These are phyloP conservation scores for Scortechinia acanthostroma DNA, from an alignment of 2,329 filamentous ascomycete genomes.

Conservation along the genomic window DNA sequence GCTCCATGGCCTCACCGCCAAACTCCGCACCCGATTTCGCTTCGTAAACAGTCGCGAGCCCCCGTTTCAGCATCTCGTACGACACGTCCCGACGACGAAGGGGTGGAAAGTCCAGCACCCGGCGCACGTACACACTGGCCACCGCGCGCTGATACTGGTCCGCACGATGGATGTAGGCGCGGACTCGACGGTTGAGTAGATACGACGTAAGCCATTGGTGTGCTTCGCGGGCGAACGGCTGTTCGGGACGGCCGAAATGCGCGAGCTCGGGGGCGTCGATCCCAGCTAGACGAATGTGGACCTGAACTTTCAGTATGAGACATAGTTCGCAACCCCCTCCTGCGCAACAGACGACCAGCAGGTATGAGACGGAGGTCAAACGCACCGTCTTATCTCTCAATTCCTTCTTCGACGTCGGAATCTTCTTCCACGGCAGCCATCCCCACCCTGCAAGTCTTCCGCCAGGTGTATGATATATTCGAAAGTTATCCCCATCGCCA, in stretches of 20 bases:
- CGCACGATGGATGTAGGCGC: slow-evolving; percentile 44
- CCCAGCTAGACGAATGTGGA: slow-evolving; percentile 57
- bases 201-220: slow-evolving; percentile 46
- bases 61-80: slow-evolving; percentile 51
- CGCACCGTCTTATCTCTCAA: slow-evolving; percentile 43
- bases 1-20: slow-evolving; percentile 32
- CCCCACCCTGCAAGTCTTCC: slow-evolving; percentile 54
- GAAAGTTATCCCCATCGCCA: slow-evolving; percentile 61
- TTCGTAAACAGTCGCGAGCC: slow-evolving; percentile 58
- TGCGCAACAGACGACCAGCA: neutral
- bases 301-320: slow-evolving; percentile 19
- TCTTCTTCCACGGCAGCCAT: slow-evolving; percentile 44
- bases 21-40: slow-evolving; percentile 57
- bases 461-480: slow-evolving; percentile 57
- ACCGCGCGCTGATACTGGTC: slow-evolving; percentile 61
- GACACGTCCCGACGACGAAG: slow-evolving; percentile 48
- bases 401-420: slow-evolving; percentile 38
- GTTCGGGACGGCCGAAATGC: slow-evolving; percentile 54
- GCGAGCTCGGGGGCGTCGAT: slow-evolving; percentile 58
- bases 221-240: slow-evolving; percentile 51
- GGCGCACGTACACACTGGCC: slow-evolving; percentile 45
- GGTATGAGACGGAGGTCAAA: too few species aligned
- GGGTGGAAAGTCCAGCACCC: slow-evolving; percentile 21
- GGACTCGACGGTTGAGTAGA: slow-evolving; percentile 41
- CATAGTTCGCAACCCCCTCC: neutral